Base-by-base conservation (phyloP, 371 early-diverging fungal species). In the Lichtheimia hyalospora region DNA sequence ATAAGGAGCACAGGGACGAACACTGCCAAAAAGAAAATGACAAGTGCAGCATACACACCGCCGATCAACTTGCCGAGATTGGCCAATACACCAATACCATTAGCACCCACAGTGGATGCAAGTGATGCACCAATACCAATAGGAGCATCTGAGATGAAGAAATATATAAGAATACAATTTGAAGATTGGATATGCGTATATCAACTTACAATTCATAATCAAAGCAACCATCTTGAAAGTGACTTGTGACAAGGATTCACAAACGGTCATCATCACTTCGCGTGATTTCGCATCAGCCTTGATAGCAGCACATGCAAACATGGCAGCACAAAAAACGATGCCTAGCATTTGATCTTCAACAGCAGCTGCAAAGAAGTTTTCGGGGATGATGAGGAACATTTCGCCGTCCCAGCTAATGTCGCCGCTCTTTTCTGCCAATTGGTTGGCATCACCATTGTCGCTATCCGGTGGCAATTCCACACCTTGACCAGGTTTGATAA, bases 51-150 rank as follows among this genome's bases (percentile, higher is more conserved):
- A 67, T 88, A 90, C 27, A 91, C 70, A 2, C 82, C 74, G 28
- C 87, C 89, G 55, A 93, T 87, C 43, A 93, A 77, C 60, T 85
- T 86, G 23, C 87, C 91, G 16, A 90, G 77, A 40, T 79, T 80
- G n/a, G 67, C 81, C 18, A 93, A 71, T n/a, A 88, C 83, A 24
- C 63, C 68, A 16, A 89, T 75, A 25, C 92, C 92, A 51, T 84
- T 86, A 16, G 74, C 70, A 21, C 84, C 89, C 23, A 92, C 78
- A 6, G 89, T 85, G 43, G 82, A 71, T 51, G 89, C 90, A 16
- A 91, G 67, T 27, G 90, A 77, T 52, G 84, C 81, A 50, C 81
- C 79, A 57, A 92, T 86, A 71, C 89, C 89, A 60, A 92, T 81
- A 53, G 92, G 92, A 40, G 89, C 92, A 64, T 84, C 75, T 71